These are phyloP conservation scores for Aspergillus japonicus DNA, from an alignment of 2,329 filamentous ascomycete genomes.

Conservation along the genomic window DNA sequence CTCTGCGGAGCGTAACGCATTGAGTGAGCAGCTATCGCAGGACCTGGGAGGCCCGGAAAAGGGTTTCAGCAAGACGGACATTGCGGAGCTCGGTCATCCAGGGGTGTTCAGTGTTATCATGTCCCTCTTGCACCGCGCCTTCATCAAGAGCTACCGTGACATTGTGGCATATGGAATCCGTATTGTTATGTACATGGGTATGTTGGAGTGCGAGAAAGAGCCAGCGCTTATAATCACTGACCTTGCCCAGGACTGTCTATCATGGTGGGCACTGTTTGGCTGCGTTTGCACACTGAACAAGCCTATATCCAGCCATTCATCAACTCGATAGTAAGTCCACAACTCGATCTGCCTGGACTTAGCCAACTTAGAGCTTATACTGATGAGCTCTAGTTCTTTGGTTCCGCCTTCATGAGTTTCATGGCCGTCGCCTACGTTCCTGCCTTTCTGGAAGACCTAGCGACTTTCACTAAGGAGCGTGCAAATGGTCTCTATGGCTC, in stretches of 20 bases:
- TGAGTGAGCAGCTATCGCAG: slow-evolving; percentile 29
- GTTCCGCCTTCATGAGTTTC: slow-evolving; percentile 73
- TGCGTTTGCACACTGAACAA: slow-evolving; percentile 68
- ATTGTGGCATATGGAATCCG: slow-evolving; percentile 81
- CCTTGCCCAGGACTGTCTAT: slow-evolving; percentile 63
- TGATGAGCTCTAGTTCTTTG: slow-evolving; percentile 55
- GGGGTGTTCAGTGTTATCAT: slow-evolving; percentile 53
- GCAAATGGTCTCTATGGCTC: slow-evolving; percentile 79
- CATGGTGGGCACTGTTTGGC: slow-evolving; percentile 86
- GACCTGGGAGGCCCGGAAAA: slow-evolving; percentile 23
- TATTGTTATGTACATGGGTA: slow-evolving; percentile 74
- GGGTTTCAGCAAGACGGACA: slow-evolving; percentile 18
- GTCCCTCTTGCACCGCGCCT: slow-evolving; percentile 72
- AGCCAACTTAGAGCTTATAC: not conserved
- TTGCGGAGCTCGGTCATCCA: slow-evolving; percentile 37
- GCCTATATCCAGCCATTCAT: slow-evolving; percentile 75
- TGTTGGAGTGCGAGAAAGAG: slow-evolving; percentile 8
- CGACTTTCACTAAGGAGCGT: slow-evolving; percentile 72
- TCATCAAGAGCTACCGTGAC: slow-evolving; percentile 82
- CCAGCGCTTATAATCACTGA: slow-evolving; percentile 6
- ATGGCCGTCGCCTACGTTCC: slow-evolving; percentile 86
- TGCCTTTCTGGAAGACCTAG: slow-evolving; percentile 74
- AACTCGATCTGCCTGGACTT: not conserved
- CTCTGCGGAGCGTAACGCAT: slow-evolving; percentile 44
- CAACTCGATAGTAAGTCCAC: slow-evolving; percentile 65